These are phyloP conservation scores for Fusarium bactridioides DNA, from an alignment of 2,329 filamentous ascomycete genomes.

Conservation along the genomic window DNA sequence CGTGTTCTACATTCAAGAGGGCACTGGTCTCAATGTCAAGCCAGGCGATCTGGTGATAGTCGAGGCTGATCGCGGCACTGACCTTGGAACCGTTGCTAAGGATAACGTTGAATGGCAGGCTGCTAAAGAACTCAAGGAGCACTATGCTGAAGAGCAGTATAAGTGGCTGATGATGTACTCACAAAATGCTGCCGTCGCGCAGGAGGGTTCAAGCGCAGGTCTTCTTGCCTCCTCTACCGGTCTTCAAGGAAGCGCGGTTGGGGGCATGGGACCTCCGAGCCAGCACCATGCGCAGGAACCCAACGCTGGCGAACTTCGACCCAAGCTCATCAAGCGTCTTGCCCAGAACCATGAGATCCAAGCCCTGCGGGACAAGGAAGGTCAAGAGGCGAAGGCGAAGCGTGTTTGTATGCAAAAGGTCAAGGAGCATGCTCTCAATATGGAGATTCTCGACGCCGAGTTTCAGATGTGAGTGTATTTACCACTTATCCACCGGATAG, in stretches of 20 bases:
- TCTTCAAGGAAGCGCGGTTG: constrained; percentile 74
- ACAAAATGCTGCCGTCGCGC: constrained; percentile 71
- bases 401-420: constrained; percentile 97
- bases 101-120: constrained; percentile 88
- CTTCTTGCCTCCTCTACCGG: constrained; percentile 70
- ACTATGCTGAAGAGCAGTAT: constrained; percentile 94
- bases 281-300: constrained; percentile 78
- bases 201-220: constrained; percentile 68
- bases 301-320: constrained; percentile 80
- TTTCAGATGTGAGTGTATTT: constrained; percentile 87
- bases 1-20: constrained; percentile 96
- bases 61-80: constrained; percentile 94
- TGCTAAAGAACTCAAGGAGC: constrained; percentile 88
- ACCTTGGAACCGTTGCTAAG: constrained; percentile 90
- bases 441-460: constrained; percentile 98
- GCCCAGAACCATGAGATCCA: constrained; percentile 92
- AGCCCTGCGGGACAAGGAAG: constrained; percentile 91
- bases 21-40: constrained; percentile 89
- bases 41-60: constrained; percentile 95
- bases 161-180: constrained; percentile 99
- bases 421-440: constrained; percentile 89
- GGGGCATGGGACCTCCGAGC: constrained; percentile 78
- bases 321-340: constrained; percentile 95
- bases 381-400: constrained; percentile 97
- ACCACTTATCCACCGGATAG: not conserved